Conservation (phyloP, 1,284 basidiomycete genomes). For the Ceratobasidium sp. region DNA sequence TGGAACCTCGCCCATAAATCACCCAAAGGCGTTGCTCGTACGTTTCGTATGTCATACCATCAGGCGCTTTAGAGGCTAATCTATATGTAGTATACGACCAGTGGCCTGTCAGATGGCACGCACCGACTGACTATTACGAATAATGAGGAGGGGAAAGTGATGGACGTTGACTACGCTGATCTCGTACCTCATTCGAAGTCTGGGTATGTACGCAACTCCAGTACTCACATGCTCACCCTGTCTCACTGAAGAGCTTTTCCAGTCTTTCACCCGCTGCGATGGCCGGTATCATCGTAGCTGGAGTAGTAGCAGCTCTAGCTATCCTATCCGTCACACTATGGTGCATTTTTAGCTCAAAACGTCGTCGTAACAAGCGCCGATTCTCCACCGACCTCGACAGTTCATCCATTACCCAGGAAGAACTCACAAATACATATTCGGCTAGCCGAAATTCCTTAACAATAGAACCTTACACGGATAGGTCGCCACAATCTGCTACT, state of each 20-base stretch:
- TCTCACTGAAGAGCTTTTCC: not conserved
- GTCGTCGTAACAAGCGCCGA: not conserved
- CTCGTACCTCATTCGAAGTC: not conserved
- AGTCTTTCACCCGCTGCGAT: not conserved
- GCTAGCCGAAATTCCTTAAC: not conserved
- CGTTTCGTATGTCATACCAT: not conserved
- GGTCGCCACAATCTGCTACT: too few relatives aligned
- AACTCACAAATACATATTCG: not conserved
- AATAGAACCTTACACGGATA: slow-evolving; percentile 2
- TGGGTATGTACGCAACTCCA: too few relatives aligned
- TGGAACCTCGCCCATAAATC: not conserved
- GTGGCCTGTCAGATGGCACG: not conserved
- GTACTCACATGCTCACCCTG: too few relatives aligned
- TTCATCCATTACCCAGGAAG: not conserved
- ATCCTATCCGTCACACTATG: not conserved
- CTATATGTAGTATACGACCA: not conserved
- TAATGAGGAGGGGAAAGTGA: slow-evolving; percentile 7
- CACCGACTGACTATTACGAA: slow-evolving; percentile 1
- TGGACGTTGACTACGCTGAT: slow-evolving; percentile 11
- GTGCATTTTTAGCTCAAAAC: not conserved
- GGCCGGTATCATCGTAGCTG: slow-evolving; percentile 1
- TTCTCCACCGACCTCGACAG: slow-evolving; percentile 1
- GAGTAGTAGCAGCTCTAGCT: not conserved
- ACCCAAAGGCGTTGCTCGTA: not conserved
- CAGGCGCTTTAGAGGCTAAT: not conserved